Evolutionary conservation across 2,329 filamentous ascomycete species (phyloP).

Genomic region (Xylaria sp.): DNA sequence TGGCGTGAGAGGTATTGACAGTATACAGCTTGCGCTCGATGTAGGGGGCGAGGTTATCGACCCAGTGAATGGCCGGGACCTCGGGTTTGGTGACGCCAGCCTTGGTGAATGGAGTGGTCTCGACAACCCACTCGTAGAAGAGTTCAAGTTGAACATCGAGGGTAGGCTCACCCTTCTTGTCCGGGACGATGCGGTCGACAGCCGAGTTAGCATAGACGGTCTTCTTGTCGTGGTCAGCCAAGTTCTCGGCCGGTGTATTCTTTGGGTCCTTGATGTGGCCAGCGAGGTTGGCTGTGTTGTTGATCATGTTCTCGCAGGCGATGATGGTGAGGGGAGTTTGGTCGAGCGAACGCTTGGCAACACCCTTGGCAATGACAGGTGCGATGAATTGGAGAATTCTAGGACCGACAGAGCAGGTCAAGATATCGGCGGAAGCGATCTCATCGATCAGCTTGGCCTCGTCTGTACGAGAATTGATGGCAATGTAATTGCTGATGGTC

Average conservation of each 20-base stretch:
- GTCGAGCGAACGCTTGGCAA: slow-evolving; percentile 76
- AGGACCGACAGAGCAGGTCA: slow-evolving; percentile 97
- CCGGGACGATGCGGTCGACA: slow-evolving; percentile 97
- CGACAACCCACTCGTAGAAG: slow-evolving; percentile 99
- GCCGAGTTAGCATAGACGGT: slow-evolving; percentile 96
- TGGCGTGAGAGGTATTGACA: slow-evolving; percentile 97
- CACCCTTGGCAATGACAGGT: slow-evolving; percentile 92
- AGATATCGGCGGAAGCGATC: slow-evolving; percentile 86
- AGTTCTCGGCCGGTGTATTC: slow-evolving; percentile 75
- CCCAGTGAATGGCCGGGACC: slow-evolving; percentile 84
- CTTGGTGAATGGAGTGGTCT: slow-evolving; percentile 80
- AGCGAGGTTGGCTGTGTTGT: slow-evolving; percentile 88
- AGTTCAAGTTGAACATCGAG: slow-evolving; percentile 96
- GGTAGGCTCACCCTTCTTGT: slow-evolving; percentile 81
- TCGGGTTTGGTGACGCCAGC: slow-evolving; percentile 48
- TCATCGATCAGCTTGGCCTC: slow-evolving; percentile 84
- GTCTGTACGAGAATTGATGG: slow-evolving; percentile 92
- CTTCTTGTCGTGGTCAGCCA: slow-evolving; percentile 75
- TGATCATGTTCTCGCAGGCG: slow-evolving; percentile 97
- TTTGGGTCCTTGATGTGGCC: slow-evolving; percentile 79
- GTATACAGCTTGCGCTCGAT: slow-evolving; percentile 99
- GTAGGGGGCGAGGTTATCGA: slow-evolving; percentile 89
- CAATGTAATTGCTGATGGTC: slow-evolving; percentile 93
- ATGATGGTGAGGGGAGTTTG: slow-evolving; percentile 84
- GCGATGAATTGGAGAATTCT: slow-evolving; percentile 97